Conservation (phyloP, 352 stramenopile genomes). For the Thalassiosira exigua region DNA sequence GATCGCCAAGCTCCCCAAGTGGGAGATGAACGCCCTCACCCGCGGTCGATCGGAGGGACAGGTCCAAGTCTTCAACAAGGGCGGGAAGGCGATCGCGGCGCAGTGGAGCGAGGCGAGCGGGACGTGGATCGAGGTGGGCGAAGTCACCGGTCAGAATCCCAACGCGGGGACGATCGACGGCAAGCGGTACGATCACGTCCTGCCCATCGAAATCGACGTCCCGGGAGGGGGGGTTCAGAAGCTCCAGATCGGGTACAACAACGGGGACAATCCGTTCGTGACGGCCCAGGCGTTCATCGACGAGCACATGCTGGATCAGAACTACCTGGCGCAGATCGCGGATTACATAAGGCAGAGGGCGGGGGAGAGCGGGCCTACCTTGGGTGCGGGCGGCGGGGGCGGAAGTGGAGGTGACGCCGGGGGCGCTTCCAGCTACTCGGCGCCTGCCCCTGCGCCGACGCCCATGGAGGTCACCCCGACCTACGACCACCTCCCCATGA, state of each 20-base stretch:
- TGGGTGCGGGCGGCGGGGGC: constrained; percentile 47
- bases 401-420: constrained; percentile 29
- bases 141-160: constrained; percentile 80
- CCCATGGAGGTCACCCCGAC: constrained; percentile 23
- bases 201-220: constrained; percentile 96
- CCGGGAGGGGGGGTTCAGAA: constrained; percentile 89
- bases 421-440: constrained; percentile 28
- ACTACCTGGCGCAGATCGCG: constrained; percentile 92
- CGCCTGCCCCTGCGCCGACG: constrained; percentile 64
- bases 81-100: constrained; percentile 91
- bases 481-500: constrained; percentile 81
- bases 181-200: constrained; percentile 93
- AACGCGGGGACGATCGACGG: constrained; percentile 90
- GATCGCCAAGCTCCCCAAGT: constrained; percentile 92
- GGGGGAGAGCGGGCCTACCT: constrained; percentile 85
- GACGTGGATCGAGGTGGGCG: constrained; percentile 95
- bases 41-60: constrained; percentile 90
- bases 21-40: constrained; percentile 87
- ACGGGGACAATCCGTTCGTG: constrained; percentile 96
- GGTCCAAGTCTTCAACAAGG: constrained; percentile 96
- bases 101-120: constrained; percentile 91
- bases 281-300: constrained; percentile 96
- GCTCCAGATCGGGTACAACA: constrained; percentile 97
- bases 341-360: constrained; percentile 95
- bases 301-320: constrained; percentile 93